Evolutionary conservation across 2,329 filamentous ascomycete genomes (phyloP).

Genomic region (Trichoderma cornu-damae): DNA sequence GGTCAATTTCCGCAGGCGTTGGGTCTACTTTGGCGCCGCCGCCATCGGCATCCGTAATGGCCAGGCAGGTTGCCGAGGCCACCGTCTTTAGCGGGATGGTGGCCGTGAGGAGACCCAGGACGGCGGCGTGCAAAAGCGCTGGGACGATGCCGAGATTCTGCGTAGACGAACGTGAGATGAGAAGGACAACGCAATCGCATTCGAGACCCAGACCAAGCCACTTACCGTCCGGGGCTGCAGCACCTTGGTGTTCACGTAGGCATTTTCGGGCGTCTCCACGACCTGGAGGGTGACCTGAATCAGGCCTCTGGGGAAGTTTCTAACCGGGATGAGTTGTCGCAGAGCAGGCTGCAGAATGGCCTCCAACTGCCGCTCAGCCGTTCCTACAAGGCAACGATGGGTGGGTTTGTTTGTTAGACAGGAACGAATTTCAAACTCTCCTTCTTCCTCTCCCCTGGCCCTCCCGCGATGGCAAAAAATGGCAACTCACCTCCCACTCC

Average conservation of each 20-base stretch:
- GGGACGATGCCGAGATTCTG: conserved; percentile 77
- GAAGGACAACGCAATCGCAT: background rate
- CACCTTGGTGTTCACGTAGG: conserved; percentile 56
- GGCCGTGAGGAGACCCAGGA: conserved; percentile 74
- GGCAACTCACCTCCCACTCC: conserved; percentile 65
- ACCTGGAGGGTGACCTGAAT: conserved; percentile 82
- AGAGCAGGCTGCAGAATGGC: conserved; percentile 66
- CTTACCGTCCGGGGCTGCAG: conserved; percentile 57
- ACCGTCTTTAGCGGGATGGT: conserved; percentile 74
- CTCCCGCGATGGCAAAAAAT: background rate
- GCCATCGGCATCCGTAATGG: conserved; percentile 39
- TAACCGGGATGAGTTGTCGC: conserved; percentile 67
- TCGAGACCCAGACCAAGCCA: background rate
- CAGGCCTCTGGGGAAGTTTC: conserved; percentile 69
- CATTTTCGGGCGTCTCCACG: conserved; percentile 61
- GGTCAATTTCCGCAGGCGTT: conserved; percentile 54
- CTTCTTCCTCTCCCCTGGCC: background rate
- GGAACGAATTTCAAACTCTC: background rate
- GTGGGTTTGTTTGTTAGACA: too few relatives aligned
- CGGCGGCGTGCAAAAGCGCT: conserved; percentile 71
- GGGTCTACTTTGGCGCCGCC: conserved; percentile 53
- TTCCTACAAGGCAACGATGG: conserved; percentile 40
- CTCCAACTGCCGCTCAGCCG: conserved; percentile 78
- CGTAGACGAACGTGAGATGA: conserved; percentile 17
- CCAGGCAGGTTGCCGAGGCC: conserved; percentile 60